Evolutionary conservation across 139 green algal genomes (phyloP), one percentile per base, ranked within the genome.

Genomic region (Chlorella sp.): DNA sequence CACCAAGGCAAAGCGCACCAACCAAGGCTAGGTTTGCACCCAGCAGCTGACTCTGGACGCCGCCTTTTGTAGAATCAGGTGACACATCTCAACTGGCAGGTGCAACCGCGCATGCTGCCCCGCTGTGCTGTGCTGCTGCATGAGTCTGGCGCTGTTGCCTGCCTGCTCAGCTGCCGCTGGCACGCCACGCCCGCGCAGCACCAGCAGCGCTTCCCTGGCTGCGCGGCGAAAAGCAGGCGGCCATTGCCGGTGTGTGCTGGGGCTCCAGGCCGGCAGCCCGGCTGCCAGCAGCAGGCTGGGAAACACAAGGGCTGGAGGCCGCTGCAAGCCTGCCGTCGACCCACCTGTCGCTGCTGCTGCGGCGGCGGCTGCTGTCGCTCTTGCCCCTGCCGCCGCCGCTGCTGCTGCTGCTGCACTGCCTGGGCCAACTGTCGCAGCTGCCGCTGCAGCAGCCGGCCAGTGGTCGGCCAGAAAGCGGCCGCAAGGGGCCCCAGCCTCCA

Each of bases 51-150:
- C 15, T 11, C 12, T 6, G 4, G n/a, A 7, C 2, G 72, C 72
- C 4, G 44, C 44, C 18, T 36, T 4, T 0, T 56, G 25, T 0
- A 79, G 15, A n/a, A 79, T 39, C 7, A 26, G 9, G 6, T 39
- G 34, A n/a, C 72, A 79, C 2, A 79, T n/a, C n/a, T 79, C 72
- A 16, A 41, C 5, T 0, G 72, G 72, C 72, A 79, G 72, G 25
- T n/a, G 71, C 65, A 41, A 26, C 3, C 69, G 34, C 36, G 4
- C 21, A 18, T 39, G 72, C 72, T 62, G 44, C 41, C 16, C n/a
- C 2, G 17, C 16, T 5, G 44, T 44, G 34, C 26, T 9, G 41
- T 9, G 7, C 6, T 51, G n/a, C 44, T 51, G 44, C 44, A 51
- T 51, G 44, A 16, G 44, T 9, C 7, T 51, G 6, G 6, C 7